phyloP scores from a whole-genome alignment of 164 flowering plant species.

The Piper betle region DNA sequence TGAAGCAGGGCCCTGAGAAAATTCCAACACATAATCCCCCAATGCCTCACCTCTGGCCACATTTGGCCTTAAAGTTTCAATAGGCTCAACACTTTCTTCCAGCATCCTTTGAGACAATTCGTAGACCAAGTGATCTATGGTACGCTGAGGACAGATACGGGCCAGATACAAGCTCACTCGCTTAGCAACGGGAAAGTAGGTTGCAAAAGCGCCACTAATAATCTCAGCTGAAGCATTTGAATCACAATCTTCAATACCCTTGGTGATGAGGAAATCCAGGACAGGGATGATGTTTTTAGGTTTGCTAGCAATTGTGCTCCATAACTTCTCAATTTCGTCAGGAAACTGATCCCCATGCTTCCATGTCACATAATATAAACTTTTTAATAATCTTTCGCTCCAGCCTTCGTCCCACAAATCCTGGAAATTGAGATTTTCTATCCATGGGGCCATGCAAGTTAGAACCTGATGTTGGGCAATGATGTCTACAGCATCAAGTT shows the following conservation, averaged over 20 bases:
- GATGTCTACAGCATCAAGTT: conserved; percentile 96
- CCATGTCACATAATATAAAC: conserved; percentile 97
- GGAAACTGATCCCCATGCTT: conserved; percentile 98
- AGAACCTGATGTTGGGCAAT: conserved; percentile 98
- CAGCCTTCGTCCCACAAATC: conserved; percentile 95
- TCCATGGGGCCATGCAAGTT: conserved; percentile 99
- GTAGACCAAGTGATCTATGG: conserved; percentile 92
- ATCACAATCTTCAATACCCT: conserved; percentile 98
- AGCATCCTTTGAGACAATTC: conserved; percentile 90
- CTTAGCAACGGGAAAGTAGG: conserved; percentile 96
- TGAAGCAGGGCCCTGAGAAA: conserved; percentile 82
- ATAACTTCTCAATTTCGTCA: conserved; percentile 97
- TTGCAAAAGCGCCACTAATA: conserved; percentile 86
- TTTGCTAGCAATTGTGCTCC: conserved; percentile 98
- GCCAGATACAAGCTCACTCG: conserved; percentile 94
- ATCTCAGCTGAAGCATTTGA: conserved; percentile 98
- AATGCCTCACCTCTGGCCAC: conserved; percentile 37
- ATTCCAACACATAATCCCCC: conserved; percentile 64
- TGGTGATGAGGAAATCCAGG: conserved; percentile 84
- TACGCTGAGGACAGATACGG: conserved; percentile 93
- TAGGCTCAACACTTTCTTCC: conserved; percentile 66
- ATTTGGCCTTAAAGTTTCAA: conserved; percentile 52
- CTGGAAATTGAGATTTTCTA: conserved; percentile 92
- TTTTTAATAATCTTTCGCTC: conserved; percentile 87
- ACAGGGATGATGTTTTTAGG: conserved; percentile 92